Evolutionary conservation across 2,329 filamentous ascomycete species (phyloP), one percentile per base, ranked within the genome.

Genomic region (Phaeoacremonium minimum): DNA sequence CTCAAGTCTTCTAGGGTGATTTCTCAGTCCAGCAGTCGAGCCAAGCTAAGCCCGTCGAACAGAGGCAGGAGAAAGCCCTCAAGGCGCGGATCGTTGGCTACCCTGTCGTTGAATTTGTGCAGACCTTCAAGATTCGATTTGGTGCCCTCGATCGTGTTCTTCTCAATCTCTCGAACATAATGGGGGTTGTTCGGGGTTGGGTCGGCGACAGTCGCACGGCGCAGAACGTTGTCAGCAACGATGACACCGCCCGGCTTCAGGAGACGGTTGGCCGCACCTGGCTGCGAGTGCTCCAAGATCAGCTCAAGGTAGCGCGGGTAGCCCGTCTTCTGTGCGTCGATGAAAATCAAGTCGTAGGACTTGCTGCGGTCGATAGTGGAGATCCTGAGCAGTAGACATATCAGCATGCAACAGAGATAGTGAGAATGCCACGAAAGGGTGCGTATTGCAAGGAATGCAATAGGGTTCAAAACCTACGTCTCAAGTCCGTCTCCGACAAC

Each of bases 141-240:
- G 18, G 15, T 37, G 9, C 20, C 18, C 19, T 39, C 19, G 14
- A 35, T 35, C 7, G 44, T 36, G 11, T 29, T 13, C n/a, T 20
- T 22, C 35, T 46, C 37, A 38, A 16, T 16, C 4, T 28, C 36
- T 14, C 18, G n/a, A 7, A 17, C 37, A 9, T 36, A 32, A 18
- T 42, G 32, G 13, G 60, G 62, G 38, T 65, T 64, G 6, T 45
- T 43, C 5, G 44, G 32, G 15, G 50, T 53, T 7, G 40, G 30
- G 20, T 69, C 61, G 28, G 67, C 71, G 4, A 77, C 67, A 11
- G 73, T 55, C 6, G 64, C 73, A 6, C 58, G 54, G 4, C 67
- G 66, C 17, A 79, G 60, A 29, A 72, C 63, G 38, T 78, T 78
- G 50, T 78, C 75, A 1, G 69, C 72, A 12, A 77, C 55, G 41